A percentile compares a stretch with the other conserved stretches of the same genome.
Conservation (phyloP, 345 rosid species). For the Mangifera indica region DNA sequence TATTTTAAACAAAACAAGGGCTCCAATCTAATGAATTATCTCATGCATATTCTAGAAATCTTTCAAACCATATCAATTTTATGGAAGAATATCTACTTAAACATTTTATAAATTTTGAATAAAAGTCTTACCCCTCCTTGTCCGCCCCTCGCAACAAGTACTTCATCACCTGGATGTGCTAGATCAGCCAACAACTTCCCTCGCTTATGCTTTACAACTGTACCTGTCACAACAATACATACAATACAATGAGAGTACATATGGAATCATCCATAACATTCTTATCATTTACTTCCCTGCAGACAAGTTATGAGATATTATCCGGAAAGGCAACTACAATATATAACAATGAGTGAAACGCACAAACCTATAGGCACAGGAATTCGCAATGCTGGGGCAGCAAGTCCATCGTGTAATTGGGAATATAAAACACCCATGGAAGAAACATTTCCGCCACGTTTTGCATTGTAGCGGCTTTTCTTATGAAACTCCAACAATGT, state of each 20-base stretch:
- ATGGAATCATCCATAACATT: not conserved
- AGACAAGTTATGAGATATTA: not conserved
- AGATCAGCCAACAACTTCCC: slow-evolving; percentile 76
- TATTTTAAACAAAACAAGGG: not conserved
- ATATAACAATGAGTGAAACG: not conserved
- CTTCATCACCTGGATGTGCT: slow-evolving; percentile 52
- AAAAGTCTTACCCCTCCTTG: slow-evolving; percentile 67
- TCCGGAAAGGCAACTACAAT: not conserved
- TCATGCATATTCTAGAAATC: not conserved
- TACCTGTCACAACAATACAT: slow-evolving; percentile 40
- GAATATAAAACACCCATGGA: slow-evolving; percentile 56
- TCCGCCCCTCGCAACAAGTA: slow-evolving; percentile 73
- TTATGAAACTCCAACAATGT: slow-evolving; percentile 56
- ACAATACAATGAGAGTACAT: not conserved
- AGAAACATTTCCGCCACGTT: slow-evolving; percentile 77
- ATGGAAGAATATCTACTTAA: not conserved
- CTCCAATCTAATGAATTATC: not conserved
- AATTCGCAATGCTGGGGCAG: slow-evolving; percentile 57
- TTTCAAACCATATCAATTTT: too few relatives aligned
- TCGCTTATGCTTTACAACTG: slow-evolving; percentile 63
- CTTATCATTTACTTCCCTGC: not conserved
- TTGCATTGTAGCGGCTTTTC: slow-evolving; percentile 51
- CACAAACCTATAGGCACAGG: slow-evolving; percentile 70
- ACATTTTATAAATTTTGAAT: not conserved
- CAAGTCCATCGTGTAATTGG: slow-evolving; percentile 47